These are phyloP conservation scores for Penicillium nordicum DNA, from an alignment of 2,329 filamentous ascomycete species.

Conservation along the genomic window DNA sequence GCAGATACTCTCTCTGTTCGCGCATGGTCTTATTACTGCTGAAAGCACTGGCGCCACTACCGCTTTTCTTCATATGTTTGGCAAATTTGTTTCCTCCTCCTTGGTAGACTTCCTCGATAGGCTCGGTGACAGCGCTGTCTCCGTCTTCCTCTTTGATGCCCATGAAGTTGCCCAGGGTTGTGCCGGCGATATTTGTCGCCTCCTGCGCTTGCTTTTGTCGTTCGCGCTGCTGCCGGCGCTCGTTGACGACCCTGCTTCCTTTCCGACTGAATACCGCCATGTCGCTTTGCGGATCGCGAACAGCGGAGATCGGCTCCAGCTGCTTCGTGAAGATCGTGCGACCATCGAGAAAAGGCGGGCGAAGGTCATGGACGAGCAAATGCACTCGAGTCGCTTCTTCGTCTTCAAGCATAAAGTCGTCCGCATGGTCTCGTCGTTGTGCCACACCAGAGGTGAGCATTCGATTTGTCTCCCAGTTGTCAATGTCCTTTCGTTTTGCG, in stretches of 20 bases:
- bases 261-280: slow-evolving; percentile 98
- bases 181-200: slow-evolving; percentile 88
- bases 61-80: slow-evolving; percentile 81
- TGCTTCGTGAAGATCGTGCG: slow-evolving; percentile 97
- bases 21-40: slow-evolving; percentile 85
- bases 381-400: slow-evolving; percentile 87
- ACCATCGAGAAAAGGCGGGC: slow-evolving; percentile 91
- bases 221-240: slow-evolving; percentile 86
- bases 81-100: slow-evolving; percentile 72
- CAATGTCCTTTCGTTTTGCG: slow-evolving; percentile 81
- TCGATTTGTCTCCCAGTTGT: slow-evolving; percentile 97
- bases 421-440: slow-evolving; percentile 75
- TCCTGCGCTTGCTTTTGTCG: slow-evolving; percentile 91
- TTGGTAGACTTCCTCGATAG: slow-evolving; percentile 67
- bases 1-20: slow-evolving; percentile 89
- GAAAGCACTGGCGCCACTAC: slow-evolving; percentile 80
- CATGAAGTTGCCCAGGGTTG: slow-evolving; percentile 89
- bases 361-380: slow-evolving; percentile 86
- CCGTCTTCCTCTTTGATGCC: slow-evolving; percentile 86
- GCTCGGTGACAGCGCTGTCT: slow-evolving; percentile 78
- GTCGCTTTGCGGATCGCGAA: slow-evolving; percentile 90
- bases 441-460: slow-evolving; percentile 97
- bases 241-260: slow-evolving; percentile 87
- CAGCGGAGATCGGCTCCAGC: slow-evolving; percentile 87
- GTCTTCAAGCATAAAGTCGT: slow-evolving; percentile 78